Evolutionary conservation across 2,329 filamentous ascomycete species (phyloP).

Genomic region (Hortaea sp.): DNA sequence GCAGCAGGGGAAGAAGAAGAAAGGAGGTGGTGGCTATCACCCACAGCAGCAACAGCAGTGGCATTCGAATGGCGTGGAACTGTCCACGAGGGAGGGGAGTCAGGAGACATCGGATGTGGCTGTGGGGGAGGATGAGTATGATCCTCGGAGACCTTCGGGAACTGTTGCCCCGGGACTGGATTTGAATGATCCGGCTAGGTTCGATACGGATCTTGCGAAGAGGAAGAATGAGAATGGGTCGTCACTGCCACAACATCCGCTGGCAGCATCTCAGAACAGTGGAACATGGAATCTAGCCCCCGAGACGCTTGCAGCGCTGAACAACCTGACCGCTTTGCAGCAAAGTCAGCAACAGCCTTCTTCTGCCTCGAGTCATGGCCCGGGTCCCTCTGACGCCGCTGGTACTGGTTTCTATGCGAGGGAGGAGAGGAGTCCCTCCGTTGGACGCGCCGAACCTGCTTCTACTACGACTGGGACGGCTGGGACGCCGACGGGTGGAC

Average conservation of each 20-base stretch:
- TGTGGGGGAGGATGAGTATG: conserved; percentile 38
- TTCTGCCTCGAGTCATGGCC: too few species aligned
- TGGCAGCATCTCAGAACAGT: too few species aligned
- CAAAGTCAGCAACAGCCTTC: background rate
- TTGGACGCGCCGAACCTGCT: conserved; percentile 8
- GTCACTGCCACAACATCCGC: too few species aligned
- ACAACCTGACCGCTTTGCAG: conserved; percentile 6
- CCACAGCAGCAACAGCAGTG: background rate
- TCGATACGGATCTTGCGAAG: conserved; percentile 21
- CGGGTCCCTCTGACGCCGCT: too few species aligned
- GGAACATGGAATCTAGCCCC: conserved; percentile 9
- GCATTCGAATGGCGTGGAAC: conserved; percentile 13
- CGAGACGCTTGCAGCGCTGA: conserved; percentile 17
- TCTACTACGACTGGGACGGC: background rate
- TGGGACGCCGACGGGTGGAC: background rate
- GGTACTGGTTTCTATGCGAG: too few species aligned
- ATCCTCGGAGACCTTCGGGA: conserved; percentile 31
- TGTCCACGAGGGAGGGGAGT: conserved; percentile 11
- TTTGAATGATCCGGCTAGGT: conserved; percentile 16
- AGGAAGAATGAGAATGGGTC: conserved; percentile 1
- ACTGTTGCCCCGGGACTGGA: conserved; percentile 5
- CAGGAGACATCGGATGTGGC: conserved; percentile 26
- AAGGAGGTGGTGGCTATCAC: background rate
- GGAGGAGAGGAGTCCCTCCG: conserved; percentile 9
- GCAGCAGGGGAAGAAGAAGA: conserved; percentile 19